A percentile compares a stretch with the other conserved stretches of the same genome.
phyloP scores from a whole-genome alignment of 306 rosid species.

The Mimosa bimucronata region DNA sequence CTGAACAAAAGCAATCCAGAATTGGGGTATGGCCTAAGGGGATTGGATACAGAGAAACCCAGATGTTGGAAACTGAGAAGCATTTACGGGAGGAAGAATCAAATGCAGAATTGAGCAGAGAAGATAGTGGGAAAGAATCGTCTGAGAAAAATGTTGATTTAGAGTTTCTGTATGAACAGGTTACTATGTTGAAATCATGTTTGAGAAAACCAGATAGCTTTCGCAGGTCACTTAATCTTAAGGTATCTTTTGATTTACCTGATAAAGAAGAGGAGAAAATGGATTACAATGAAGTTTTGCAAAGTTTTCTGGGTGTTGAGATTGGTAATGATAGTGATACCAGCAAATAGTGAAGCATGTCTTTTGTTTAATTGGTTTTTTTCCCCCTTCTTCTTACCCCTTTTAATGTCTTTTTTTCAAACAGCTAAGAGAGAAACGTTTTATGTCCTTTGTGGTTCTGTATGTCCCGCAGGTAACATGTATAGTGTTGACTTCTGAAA shows the following conservation, averaged over 20 bases:
- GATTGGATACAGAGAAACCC: constrained; percentile 8
- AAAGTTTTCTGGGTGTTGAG: constrained; percentile 20
- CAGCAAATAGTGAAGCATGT: neutral
- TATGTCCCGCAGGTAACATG: neutral
- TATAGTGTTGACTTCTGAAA: neutral
- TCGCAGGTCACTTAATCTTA: constrained; percentile 42
- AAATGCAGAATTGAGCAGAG: constrained; percentile 17
- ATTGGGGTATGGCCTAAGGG: constrained; percentile 4
- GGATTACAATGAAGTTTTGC: neutral
- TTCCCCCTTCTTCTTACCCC: neutral
- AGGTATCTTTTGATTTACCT: constrained; percentile 47
- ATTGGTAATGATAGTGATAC: constrained; percentile 11
- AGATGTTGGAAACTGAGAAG: neutral
- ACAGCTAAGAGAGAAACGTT: neutral
- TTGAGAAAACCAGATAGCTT: constrained; percentile 48
- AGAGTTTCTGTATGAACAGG: constrained; percentile 16
- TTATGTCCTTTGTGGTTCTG: constrained; percentile 1
- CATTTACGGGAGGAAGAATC: constrained; percentile 7
- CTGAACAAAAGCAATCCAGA: neutral
- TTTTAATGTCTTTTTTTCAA: neutral
- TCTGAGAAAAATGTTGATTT: constrained; percentile 17
- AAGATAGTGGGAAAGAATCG: neutral
- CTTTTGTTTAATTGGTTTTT: neutral
- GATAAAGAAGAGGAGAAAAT: constrained; percentile 4
- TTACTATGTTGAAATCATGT: constrained; percentile 50